Base-by-base conservation (phyloP, 2,329 filamentous ascomycete species). In the Paramyrothecium sp. region DNA sequence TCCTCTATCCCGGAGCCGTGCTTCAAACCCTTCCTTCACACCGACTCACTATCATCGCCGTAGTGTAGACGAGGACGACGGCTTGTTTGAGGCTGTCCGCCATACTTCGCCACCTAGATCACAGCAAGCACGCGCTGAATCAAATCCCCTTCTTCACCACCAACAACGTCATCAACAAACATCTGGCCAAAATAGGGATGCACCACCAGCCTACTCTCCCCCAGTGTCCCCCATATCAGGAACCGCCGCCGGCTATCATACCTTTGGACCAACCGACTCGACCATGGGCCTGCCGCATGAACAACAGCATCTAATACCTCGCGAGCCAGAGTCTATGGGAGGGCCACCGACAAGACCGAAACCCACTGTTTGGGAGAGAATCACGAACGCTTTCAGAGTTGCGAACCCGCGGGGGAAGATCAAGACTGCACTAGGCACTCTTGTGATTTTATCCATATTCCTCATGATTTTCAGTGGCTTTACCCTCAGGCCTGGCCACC, bases 131-230 rank as follows among this genome's bases (percentile, higher is more conserved):
- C 7, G 17, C 16, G n/a, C 34, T 56, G 50, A 52, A 51, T 44
- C 55, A 26, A 60, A 50, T 16, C 38, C 34, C 49, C 54, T 60
- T 23, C 53, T 65, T 53, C 60, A 60, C 51, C 64, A 68, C 17
- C 61, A 60, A n/a, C 58, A 58, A 23, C 58, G 13, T 44, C 38
- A 44, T 16, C 38, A 44, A 19, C 38, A 44, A 12, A 44, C 13
- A 44, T 12, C 13, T 16, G 5, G 60, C 58, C 57, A 61, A 38
- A 69, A 65, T 3, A 59, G 62, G 46, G 78, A 80, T 56, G 79
- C 80, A 7, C 81, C 81, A 11, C 81, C 81, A 7, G 81, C 81
- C 11, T 83, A 83, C 65, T 78, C 77, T 2, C 78, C 79, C 8
- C 51, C 51, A 16, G 16, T 33, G 16, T 77, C 73, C 16, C 69